Conservation (phyloP, 768 basidiomycete genomes). For the Suillus discolor region DNA sequence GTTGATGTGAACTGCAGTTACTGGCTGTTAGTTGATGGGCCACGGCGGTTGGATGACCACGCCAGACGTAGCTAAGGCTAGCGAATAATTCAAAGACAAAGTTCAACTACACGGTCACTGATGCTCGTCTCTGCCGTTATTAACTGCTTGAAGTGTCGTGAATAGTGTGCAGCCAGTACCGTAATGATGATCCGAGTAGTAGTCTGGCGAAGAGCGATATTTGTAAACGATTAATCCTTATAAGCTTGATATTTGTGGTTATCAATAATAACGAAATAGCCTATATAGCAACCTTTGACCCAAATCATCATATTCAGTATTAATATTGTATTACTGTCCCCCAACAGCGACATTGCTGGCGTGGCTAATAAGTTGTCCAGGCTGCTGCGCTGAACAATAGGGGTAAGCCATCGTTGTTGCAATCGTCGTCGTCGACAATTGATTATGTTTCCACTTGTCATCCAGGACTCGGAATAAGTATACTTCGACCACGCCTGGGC, state of each 20-base stretch:
- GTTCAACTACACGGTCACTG: background rate
- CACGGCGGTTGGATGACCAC: background rate
- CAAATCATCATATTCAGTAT: background rate
- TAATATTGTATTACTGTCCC: no score
- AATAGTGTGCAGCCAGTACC: background rate
- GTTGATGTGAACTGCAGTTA: background rate
- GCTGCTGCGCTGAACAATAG: background rate
- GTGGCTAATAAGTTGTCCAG: no score
- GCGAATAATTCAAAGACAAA: no score
- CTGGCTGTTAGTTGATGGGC: background rate
- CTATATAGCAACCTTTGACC: background rate
- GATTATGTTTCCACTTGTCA: no score
- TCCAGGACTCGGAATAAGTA: no score
- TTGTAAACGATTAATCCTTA: background rate
- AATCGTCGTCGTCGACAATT: no score
- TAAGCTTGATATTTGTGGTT: conserved; percentile 1
- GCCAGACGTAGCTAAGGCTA: background rate
- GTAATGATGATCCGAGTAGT: background rate
- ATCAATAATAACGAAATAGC: background rate
- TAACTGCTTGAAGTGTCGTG: background rate
- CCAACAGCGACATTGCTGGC: no score
- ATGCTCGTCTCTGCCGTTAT: background rate
- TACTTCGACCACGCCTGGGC: no score
- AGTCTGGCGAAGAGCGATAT: background rate
- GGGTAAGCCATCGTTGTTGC: background rate